Evolutionary conservation across 176 grass and related monocot genomes (phyloP).

Genomic region (Bolboschoenus planiculmis): DNA sequence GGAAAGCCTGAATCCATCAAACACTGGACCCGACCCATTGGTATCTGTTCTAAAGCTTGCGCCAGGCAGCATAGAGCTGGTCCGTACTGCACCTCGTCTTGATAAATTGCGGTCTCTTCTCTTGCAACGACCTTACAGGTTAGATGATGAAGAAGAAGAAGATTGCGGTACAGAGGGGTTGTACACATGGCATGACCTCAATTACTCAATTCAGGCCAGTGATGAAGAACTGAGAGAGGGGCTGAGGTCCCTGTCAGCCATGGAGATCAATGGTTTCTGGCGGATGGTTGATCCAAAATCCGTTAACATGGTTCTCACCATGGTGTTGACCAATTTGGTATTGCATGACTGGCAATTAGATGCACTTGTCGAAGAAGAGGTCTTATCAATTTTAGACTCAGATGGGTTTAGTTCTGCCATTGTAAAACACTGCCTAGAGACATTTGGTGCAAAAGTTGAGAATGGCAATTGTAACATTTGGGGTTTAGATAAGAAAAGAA

Average conservation of each 20-base stretch:
- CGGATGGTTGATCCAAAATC: constrained; percentile 50
- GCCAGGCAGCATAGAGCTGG: constrained; percentile 64
- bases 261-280: constrained; percentile 84
- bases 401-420: constrained; percentile 59
- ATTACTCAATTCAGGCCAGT: constrained; percentile 74
- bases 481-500: constrained; percentile 51
- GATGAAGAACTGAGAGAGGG: constrained; percentile 62
- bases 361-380: constrained; percentile 50
- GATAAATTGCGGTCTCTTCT: constrained; percentile 69
- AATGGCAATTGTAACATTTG: constrained; percentile 32
- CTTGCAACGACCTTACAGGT: constrained; percentile 49
- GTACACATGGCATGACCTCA: constrained; percentile 66
- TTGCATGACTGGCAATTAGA: constrained; percentile 81
- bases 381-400: constrained; percentile 55
- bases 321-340: constrained; percentile 72
- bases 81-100: constrained; percentile 54
- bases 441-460: constrained; percentile 53
- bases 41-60: constrained; percentile 72
- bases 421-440: constrained; percentile 52
- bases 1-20: constrained; percentile 4
- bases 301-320: constrained; percentile 54
- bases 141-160: constrained; percentile 63
- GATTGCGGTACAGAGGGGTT: constrained; percentile 24
- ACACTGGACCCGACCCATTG: neutral
- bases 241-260: constrained; percentile 49